Evolutionary conservation across 257 asterid genomes (phyloP).

Genomic region (Fraxinus anomala): DNA sequence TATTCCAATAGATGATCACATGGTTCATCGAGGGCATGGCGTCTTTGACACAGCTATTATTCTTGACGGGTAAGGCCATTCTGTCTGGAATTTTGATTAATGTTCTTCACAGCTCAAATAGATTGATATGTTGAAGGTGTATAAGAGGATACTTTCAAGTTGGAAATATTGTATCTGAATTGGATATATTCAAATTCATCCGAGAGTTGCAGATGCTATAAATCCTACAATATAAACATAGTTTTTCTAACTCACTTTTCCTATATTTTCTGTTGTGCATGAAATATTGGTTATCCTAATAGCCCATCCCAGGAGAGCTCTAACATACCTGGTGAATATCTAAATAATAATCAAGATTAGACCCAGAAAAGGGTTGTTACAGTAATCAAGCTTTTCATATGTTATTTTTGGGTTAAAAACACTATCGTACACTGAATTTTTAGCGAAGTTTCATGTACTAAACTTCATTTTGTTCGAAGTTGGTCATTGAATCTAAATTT

Average conservation of each 20-base stretch:
- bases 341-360: background rate
- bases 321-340: too few relatives aligned
- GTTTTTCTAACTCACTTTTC: background rate
- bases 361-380: background rate
- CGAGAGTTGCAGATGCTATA: background rate
- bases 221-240: background rate
- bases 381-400: background rate
- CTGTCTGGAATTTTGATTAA: background rate
- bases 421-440: background rate
- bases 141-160: background rate
- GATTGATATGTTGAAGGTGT: background rate
- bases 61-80: conserved; percentile 55
- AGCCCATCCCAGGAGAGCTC: background rate
- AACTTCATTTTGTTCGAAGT: background rate
- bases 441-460: background rate
- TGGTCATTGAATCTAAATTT: background rate
- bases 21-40: conserved; percentile 97
- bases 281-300: background rate
- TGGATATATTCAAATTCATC: background rate
- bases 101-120: background rate
- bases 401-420: background rate
- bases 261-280: background rate
- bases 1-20: conserved; percentile 86
- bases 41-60: conserved; percentile 83
- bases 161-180: background rate